A percentile compares a stretch with the other conserved stretches of the same genome.
These are phyloP conservation scores for Vigna angularis DNA, from an alignment of 306 rosid species.

Conservation along the genomic window DNA sequence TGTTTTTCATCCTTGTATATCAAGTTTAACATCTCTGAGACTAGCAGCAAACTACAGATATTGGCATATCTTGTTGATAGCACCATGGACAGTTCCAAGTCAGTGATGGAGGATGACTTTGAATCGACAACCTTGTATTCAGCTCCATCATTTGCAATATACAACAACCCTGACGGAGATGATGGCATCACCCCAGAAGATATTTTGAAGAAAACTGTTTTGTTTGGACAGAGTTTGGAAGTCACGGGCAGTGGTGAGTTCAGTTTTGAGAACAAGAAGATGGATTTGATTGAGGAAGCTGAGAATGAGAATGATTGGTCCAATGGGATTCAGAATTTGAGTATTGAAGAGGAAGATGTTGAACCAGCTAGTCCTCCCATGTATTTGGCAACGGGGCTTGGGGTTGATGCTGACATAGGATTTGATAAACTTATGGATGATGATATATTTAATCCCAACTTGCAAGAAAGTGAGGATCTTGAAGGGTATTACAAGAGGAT, in stretches of 20 bases:
- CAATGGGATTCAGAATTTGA: constrained; percentile 39
- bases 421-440: constrained; percentile 34
- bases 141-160: constrained; percentile 73
- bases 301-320: constrained; percentile 50
- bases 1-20: neutral
- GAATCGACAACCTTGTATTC: constrained; percentile 50
- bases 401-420: constrained; percentile 47
- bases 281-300: constrained; percentile 69
- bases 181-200: constrained; percentile 46
- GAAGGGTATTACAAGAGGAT: constrained; percentile 64
- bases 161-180: constrained; percentile 46
- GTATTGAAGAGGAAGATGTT: constrained; percentile 51
- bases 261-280: constrained; percentile 51
- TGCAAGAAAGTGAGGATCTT: constrained; percentile 51
- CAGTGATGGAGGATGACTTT: constrained; percentile 35
- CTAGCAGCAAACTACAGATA: constrained; percentile 26
- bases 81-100: constrained; percentile 40
- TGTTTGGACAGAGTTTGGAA: constrained; percentile 47
- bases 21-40: neutral
- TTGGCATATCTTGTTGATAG: constrained; percentile 10
- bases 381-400: constrained; percentile 76
- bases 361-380: constrained; percentile 67
- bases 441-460: constrained; percentile 42
- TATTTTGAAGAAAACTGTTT: constrained; percentile 48
- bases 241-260: constrained; percentile 50